Percentiles rank a stretch among this genome's conserved stretches.
phyloP scores from a whole-genome alignment of 192 early-diverging fungal species.

The Umbelopsis ramanniana region DNA sequence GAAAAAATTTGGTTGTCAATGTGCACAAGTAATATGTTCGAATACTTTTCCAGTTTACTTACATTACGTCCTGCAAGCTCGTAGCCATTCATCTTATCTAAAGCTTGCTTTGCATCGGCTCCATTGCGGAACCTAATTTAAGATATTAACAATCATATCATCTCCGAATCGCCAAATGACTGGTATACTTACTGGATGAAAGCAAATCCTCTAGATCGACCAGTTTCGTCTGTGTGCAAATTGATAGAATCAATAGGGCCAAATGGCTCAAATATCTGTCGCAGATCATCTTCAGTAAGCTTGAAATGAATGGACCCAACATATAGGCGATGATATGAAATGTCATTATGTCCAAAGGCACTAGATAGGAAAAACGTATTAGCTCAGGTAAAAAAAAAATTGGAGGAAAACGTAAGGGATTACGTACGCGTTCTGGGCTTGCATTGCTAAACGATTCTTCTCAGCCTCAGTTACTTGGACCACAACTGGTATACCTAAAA shows the following conservation, averaged over 20 bases:
- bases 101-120: slow-evolving; percentile 75
- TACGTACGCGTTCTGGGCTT: slow-evolving; percentile 57
- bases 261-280: slow-evolving; percentile 81
- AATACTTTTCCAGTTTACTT: slow-evolving; percentile 26
- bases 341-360: slow-evolving; percentile 39
- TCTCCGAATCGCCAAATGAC: neutral
- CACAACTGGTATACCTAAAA: slow-evolving; percentile 93
- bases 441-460: slow-evolving; percentile 82
- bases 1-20: neutral
- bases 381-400: slow-evolving; percentile 1
- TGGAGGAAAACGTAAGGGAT: neutral
- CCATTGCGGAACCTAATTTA: slow-evolving; percentile 60
- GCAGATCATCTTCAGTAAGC: slow-evolving; percentile 75
- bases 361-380: neutral
- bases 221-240: slow-evolving; percentile 75
- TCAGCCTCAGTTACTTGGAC: slow-evolving; percentile 92
- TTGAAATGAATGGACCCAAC: slow-evolving; percentile 66
- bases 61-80: slow-evolving; percentile 76
- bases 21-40: neutral
- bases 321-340: slow-evolving; percentile 63
- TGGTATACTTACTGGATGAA: slow-evolving; percentile 74
- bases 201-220: slow-evolving; percentile 75
- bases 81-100: slow-evolving; percentile 84
- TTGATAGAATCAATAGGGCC: slow-evolving; percentile 84
- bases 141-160: slow-evolving; percentile 20